These are phyloP conservation scores for Exserohilum rostratum DNA, from an alignment of 2,329 filamentous ascomycete species.

Conservation along the genomic window DNA sequence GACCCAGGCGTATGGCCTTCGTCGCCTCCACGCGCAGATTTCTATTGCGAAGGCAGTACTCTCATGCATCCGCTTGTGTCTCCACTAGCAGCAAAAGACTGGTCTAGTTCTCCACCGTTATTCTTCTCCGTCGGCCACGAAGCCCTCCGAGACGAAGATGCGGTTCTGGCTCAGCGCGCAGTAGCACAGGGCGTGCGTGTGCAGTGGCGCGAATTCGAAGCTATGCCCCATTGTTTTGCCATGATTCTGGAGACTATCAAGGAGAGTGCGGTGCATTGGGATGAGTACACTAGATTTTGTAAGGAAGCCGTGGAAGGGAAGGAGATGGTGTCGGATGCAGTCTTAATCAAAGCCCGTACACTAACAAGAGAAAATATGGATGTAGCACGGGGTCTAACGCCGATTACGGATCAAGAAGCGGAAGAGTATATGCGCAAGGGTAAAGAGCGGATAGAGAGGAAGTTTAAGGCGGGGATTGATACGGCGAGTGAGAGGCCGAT, in stretches of 20 bases:
- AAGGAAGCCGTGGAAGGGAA: slow-evolving; percentile 32
- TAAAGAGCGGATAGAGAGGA: slow-evolving; percentile 27
- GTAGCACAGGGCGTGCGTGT: slow-evolving; percentile 64
- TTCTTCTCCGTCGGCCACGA: slow-evolving; percentile 75
- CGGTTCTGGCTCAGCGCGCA: slow-evolving; percentile 64
- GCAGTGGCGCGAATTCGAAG: slow-evolving; percentile 74
- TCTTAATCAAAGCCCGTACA: slow-evolving; percentile 40
- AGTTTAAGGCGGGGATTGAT: slow-evolving; percentile 25
- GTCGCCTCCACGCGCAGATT: slow-evolving; percentile 53
- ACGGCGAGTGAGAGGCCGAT: slow-evolving; percentile 30
- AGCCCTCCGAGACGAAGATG: slow-evolving; percentile 70
- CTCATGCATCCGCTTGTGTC: slow-evolving; percentile 71
- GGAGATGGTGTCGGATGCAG: slow-evolving; percentile 29
- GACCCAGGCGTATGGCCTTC: slow-evolving; percentile 58
- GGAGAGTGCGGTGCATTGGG: slow-evolving; percentile 42
- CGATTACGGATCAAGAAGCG: slow-evolving; percentile 42
- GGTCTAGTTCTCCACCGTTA: slow-evolving; percentile 68
- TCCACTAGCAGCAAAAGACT: slow-evolving; percentile 63
- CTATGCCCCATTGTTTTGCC: slow-evolving; percentile 76
- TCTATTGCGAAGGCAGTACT: slow-evolving; percentile 54
- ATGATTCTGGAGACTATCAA: slow-evolving; percentile 50
- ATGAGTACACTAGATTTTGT: slow-evolving; percentile 46
- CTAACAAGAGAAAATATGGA: slow-evolving; percentile 33
- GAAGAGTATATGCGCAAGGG: slow-evolving; percentile 36
- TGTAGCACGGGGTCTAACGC: slow-evolving; percentile 30